Evolutionary conservation across 441 rosid species (phyloP), one percentile per base, ranked within the genome.

Genomic region (Sinapis alba): DNA sequence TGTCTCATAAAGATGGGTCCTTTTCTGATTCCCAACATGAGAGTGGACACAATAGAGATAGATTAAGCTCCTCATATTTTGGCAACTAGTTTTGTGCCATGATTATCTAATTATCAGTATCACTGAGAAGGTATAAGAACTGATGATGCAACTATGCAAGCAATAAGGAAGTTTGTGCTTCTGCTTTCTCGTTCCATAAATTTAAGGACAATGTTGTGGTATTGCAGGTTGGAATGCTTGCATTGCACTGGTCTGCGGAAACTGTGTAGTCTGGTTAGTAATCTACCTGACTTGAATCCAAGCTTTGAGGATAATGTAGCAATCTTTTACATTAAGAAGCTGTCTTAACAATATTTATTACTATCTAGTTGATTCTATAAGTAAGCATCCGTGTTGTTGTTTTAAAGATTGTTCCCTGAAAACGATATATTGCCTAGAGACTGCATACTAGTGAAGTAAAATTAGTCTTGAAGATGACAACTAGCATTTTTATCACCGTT

Each of bases 191-290:
- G 60, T 56, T 3, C 34, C 30, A 16, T 57, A n/a, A n/a, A 26
- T 64, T 6, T 8, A 54, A 3, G 19, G 59, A 43, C 19, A 13
- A 26, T 74, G 36, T 51, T 75, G 51, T 71, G 65, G n/a, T 83
- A 68, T 60, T 79, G 74, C 81, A 92, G 98, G 99, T 71, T 95
- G 99, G 99, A 95, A 95, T 80, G 99, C 99, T 74, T 93, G 98
- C 85, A 85, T 91, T 76, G 99, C 99, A 0, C 86, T 95, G 59
- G 99, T 95, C 68, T 95, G 97, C 2, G 99, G 99, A 82, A 95
- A 93, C 72, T 93, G 98, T 63, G 97, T 95, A 67, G 98, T 93
- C 66, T 95, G 99, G 99, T 95, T 83, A 85, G 92, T 69, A 43
- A 59, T 13, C 13, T 71, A 59, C 53, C 68, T 64, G 58, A 47